Conservation (phyloP, 2,329 filamentous ascomycete species). For the Falciphora oryzae region DNA sequence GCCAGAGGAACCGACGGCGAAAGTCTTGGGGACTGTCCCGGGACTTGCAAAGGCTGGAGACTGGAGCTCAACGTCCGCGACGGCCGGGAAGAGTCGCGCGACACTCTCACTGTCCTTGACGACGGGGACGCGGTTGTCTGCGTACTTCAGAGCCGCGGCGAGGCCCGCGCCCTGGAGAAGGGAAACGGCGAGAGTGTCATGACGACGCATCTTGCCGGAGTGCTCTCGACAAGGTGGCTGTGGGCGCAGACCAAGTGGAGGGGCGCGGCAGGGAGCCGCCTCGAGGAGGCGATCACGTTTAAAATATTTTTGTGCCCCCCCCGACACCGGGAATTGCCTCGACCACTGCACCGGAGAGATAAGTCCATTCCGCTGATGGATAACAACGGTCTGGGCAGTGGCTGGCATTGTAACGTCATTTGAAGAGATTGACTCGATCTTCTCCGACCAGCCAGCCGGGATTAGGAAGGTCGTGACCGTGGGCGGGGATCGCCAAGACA, state of each 20-base stretch:
- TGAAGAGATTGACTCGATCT: too few relatives aligned
- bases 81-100: neutral
- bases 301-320: too few relatives aligned
- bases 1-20: neutral
- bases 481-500: neutral
- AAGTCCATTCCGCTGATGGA: too few relatives aligned
- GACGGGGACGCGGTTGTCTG: constrained; percentile 3
- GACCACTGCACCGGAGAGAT: neutral
- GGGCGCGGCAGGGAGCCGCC: too few relatives aligned
- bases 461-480: neutral
- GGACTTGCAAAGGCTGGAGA: neutral
- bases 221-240: neutral
- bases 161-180: constrained; percentile 2
- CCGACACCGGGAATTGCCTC: too few relatives aligned
- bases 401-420: too few relatives aligned
- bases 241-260: neutral
- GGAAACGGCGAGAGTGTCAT: neutral
- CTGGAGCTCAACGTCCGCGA: neutral
- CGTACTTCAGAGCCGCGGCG: constrained; percentile 2
- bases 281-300: too few relatives aligned
- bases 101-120: constrained; percentile 1
- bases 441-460: too few relatives aligned
- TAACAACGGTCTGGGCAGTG: too few relatives aligned
- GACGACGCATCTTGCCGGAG: neutral
- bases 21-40: neutral